phyloP scores from a whole-genome alignment of 1,139 yeast species.

The Wickerhamomyces sp. region DNA sequence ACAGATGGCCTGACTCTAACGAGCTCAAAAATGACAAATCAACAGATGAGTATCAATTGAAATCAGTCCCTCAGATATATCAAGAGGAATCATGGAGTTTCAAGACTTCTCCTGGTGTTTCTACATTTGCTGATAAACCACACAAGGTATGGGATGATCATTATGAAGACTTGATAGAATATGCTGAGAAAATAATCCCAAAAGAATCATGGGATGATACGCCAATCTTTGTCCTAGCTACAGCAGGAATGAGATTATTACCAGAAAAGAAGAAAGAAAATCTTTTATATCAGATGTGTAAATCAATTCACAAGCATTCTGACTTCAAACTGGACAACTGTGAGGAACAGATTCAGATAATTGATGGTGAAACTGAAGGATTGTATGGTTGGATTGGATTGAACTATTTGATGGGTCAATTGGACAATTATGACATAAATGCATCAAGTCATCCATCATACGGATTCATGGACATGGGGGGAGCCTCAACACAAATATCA shows the following conservation, averaged over 20 bases:
- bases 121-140: conserved; percentile 47
- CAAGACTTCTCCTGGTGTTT: conserved; percentile 68
- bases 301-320: conserved; percentile 41
- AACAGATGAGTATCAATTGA: conserved; percentile 27
- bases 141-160: conserved; percentile 56
- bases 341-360: conserved; percentile 57
- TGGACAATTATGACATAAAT: conserved; percentile 38
- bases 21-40: conserved; percentile 21
- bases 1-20: conserved; percentile 55
- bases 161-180: conserved; percentile 46
- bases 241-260: conserved; percentile 78
- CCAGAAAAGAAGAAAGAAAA: conserved; percentile 41
- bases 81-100: conserved; percentile 57
- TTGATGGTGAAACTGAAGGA: conserved; percentile 81
- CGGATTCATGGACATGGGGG: conserved; percentile 91
- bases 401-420: conserved; percentile 58
- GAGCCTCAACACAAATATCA: conserved; percentile 80
- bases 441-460: conserved; percentile 43
- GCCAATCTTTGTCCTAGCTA: conserved; percentile 69
- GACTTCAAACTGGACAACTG: conserved; percentile 51
- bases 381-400: conserved; percentile 76
- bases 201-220: conserved; percentile 46
- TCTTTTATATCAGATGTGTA: conserved; percentile 49
- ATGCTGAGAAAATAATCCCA: conserved; percentile 60
- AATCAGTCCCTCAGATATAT: conserved; percentile 57